Percentiles rank a stretch among this genome's conserved stretches.
Evolutionary conservation across 2,329 filamentous ascomycete genomes (phyloP).

Genomic region (Torrubiella hemipterigena): DNA sequence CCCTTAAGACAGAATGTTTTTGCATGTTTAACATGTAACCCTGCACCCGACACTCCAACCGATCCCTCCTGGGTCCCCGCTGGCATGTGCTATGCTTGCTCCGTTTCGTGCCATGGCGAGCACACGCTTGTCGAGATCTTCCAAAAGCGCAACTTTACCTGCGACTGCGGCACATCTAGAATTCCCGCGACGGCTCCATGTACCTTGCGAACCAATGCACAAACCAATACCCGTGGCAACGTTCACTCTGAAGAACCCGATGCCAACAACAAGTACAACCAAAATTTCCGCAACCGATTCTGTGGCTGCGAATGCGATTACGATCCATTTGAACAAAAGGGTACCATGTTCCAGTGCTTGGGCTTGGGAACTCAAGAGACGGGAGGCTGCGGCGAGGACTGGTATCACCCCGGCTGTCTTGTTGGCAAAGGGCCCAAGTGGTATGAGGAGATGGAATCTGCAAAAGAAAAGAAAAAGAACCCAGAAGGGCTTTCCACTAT

Average conservation of each 20-base stretch:
- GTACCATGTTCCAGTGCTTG: conserved; percentile 96
- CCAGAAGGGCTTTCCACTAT: conserved; percentile 32
- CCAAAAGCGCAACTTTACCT: conserved; percentile 87
- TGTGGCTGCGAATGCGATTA: conserved; percentile 85
- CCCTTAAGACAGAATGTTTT: conserved; percentile 81
- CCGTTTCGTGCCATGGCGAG: conserved; percentile 91
- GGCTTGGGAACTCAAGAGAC: conserved; percentile 69
- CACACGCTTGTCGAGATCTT: conserved; percentile 94
- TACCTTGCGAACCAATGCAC: conserved; percentile 57
- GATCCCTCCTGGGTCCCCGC: conserved; percentile 47
- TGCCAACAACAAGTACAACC: conserved; percentile 76
- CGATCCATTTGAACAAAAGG: conserved; percentile 77
- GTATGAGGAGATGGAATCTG: conserved; percentile 40
- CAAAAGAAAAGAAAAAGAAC: conserved; percentile 6
- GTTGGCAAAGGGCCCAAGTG: conserved; percentile 68
- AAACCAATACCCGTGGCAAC: conserved; percentile 62
- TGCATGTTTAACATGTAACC: conserved; percentile 88
- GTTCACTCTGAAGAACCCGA: conserved; percentile 67
- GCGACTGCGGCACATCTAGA: conserved; percentile 87
- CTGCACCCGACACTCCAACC: conserved; percentile 51
- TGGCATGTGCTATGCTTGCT: conserved; percentile 92
- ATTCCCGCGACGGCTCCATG: conserved; percentile 62
- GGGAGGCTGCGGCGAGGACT: conserved; percentile 91
- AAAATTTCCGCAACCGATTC: conserved; percentile 89
- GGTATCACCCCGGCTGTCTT: conserved; percentile 92